phyloP scores from a whole-genome alignment of 2,329 filamentous ascomycete genomes.

The Pseudomassariella vexata region DNA sequence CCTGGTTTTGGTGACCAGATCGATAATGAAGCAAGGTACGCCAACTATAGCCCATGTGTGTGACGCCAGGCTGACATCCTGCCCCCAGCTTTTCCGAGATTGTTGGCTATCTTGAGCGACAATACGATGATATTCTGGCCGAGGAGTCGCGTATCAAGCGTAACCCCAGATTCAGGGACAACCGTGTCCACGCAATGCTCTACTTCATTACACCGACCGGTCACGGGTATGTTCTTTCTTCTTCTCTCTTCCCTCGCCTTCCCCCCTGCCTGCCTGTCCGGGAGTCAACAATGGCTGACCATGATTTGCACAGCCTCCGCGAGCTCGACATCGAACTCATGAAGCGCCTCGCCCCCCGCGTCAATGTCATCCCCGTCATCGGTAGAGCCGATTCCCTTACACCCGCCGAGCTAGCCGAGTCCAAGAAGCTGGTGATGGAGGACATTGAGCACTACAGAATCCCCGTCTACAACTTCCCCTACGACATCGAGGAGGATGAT shows the following conservation, averaged over 20 bases:
- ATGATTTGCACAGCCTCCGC: conserved; percentile 61
- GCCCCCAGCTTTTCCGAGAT: conserved; percentile 83
- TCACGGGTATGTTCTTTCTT: conserved; percentile 60
- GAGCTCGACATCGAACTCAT: conserved; percentile 99
- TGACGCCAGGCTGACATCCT: conserved; percentile 3
- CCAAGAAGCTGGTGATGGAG: conserved; percentile 99
- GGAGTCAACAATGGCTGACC: too few species aligned
- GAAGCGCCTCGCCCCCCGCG: conserved; percentile 96
- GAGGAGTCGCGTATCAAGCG: conserved; percentile 99
- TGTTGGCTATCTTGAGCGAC: conserved; percentile 94
- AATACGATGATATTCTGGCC: conserved; percentile 98
- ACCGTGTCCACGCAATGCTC: conserved; percentile 94
- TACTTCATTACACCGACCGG: conserved; percentile 99
- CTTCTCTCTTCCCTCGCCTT: background rate
- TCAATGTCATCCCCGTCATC: conserved; percentile 98
- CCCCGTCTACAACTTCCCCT: conserved; percentile 99
- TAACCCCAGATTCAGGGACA: conserved; percentile 99
- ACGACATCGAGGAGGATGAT: conserved; percentile 98
- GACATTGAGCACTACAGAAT: conserved; percentile 99
- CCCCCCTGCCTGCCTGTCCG: too few species aligned
- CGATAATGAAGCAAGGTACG: conserved; percentile 93
- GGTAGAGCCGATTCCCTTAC: conserved; percentile 97
- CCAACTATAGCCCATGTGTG: background rate
- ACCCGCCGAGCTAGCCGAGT: conserved; percentile 92
- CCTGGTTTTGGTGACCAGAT: conserved; percentile 98